Evolutionary conservation across 169 alveolate species (phyloP), one percentile per base, ranked within the genome.

Genomic region (Cytauxzoon felis): DNA sequence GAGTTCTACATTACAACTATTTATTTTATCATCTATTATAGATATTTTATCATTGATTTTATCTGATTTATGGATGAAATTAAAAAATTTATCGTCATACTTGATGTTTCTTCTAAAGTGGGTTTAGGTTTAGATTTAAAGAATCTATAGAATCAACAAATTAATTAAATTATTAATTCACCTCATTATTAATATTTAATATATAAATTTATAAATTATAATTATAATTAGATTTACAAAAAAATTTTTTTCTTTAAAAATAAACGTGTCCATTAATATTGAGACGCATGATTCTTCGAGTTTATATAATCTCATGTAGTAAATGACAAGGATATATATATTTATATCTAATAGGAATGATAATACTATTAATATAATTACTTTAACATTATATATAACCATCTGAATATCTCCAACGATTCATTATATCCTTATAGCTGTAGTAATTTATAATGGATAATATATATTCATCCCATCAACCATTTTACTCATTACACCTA

Each of bases 401-500:
- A 36, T 75, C 85, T 0, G 85, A 80, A 48, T 75, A 75, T 5
- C 85, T 58, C 85, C 85, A 75, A 3, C 85, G 58, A 52, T 52
- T 75, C 85, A 75, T 61, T 52, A 65, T 27, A 24, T 54, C 73
- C 32, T 49, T 19, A 29, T 64, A 75, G 38, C 85, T 75, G 64
- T 11, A 9, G 9, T 7, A 45, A 5, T 8, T 33, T 30, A 19
- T 0, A 3, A 16, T 6, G 29, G 4, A 1, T 19, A n/a, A 23
- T 16, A 0, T 38, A n/a, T 38, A n/a, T 13, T 38, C 45, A n/a
- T 38, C 45, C 45, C 13, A n/a, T 38, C 45, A 13, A 13, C 45
- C 45, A n/a, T n/a, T 38, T 38, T 38, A n/a, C 45, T 38, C 13
- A 13, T 13, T 38, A 38, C 45, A 38, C 13, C 13, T 13, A 13